These are phyloP conservation scores for Begonia masoniana DNA, from an alignment of 306 rosid species.

Conservation along the genomic window DNA sequence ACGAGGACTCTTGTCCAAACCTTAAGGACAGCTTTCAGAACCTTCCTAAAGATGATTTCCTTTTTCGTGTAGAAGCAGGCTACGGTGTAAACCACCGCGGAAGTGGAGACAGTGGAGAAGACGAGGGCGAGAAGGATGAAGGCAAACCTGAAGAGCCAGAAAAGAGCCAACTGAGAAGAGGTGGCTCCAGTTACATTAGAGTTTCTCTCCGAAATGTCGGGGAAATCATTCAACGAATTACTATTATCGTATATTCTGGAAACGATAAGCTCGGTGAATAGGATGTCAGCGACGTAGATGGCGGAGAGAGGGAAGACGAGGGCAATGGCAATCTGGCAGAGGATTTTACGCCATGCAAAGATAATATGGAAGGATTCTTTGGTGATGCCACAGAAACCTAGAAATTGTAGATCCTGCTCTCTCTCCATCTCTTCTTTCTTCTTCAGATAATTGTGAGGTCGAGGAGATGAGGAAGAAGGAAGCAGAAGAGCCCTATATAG, in stretches of 20 bases:
- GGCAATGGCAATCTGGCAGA: conserved; percentile 11
- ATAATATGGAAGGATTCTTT: conserved; percentile 10
- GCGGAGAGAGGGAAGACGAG: conserved; percentile 7
- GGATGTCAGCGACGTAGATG: conserved; percentile 10
- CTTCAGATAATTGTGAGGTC: neutral
- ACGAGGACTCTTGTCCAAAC: conserved; percentile 12
- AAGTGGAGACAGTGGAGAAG: conserved; percentile 3
- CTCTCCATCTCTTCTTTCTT: neutral
- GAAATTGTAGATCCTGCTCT: conserved; percentile 11
- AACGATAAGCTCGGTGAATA: conserved; percentile 8
- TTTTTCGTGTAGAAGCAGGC: conserved; percentile 4
- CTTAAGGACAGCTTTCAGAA: conserved; percentile 5
- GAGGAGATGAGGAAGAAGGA: neutral
- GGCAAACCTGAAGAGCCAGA: conserved; percentile 12
- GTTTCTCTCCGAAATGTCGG: neutral
- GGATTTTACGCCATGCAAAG: conserved; percentile 10
- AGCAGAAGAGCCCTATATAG: no score
- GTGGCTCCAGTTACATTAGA: neutral
- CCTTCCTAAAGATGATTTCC: conserved; percentile 5
- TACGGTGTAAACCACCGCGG: conserved; percentile 13
- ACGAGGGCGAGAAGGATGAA: conserved; percentile 8
- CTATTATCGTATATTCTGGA: conserved; percentile 9
- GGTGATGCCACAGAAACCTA: conserved; percentile 8
- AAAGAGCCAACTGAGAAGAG: conserved; percentile 8
- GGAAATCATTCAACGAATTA: conserved; percentile 1